A percentile compares a stretch with the other conserved stretches of the same genome.
Conservation (phyloP, 1,139 yeast genomes). For the Wickerhamiella infanticola region DNA sequence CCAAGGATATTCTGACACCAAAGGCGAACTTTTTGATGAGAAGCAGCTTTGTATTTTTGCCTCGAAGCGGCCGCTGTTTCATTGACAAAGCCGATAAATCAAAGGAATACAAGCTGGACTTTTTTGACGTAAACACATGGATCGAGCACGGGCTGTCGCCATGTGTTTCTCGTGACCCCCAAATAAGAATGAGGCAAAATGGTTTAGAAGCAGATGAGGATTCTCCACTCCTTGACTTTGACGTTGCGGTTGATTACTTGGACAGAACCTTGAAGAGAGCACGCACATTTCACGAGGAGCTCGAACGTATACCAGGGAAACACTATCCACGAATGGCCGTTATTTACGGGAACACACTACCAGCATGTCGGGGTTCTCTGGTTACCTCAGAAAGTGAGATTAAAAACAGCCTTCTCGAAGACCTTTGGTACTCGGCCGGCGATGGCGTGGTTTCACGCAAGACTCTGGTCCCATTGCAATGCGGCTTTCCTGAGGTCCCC, state of each 20-base stretch:
- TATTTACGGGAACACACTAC: conserved; percentile 66
- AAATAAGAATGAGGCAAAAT: conserved; percentile 9
- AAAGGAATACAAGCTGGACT: conserved; percentile 52
- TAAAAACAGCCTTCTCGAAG: conserved; percentile 53
- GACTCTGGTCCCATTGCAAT: conserved; percentile 63
- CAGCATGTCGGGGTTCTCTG: conserved; percentile 67
- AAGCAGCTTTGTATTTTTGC: conserved; percentile 63
- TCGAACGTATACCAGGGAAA: conserved; percentile 36
- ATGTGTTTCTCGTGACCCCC: conserved; percentile 34
- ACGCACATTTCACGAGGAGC: conserved; percentile 39
- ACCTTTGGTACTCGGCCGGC: conserved; percentile 76
- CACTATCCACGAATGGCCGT: conserved; percentile 71
- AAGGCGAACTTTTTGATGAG: conserved; percentile 84
- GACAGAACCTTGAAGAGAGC: conserved; percentile 45
- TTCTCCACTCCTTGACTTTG: conserved; percentile 27
- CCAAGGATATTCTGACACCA: conserved; percentile 58
- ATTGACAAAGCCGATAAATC: conserved; percentile 39
- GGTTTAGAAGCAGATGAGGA: conserved; percentile 3
- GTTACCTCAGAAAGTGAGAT: conserved; percentile 50
- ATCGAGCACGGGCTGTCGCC: conserved; percentile 62
- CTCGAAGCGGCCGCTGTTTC: conserved; percentile 59
- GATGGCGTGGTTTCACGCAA: conserved; percentile 83
- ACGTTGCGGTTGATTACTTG: conserved; percentile 52
- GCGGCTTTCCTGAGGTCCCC: conserved; percentile 46
- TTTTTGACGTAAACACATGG: conserved; percentile 71